phyloP scores from a whole-genome alignment of 768 basidiomycete species.

The Chiua virens region DNA sequence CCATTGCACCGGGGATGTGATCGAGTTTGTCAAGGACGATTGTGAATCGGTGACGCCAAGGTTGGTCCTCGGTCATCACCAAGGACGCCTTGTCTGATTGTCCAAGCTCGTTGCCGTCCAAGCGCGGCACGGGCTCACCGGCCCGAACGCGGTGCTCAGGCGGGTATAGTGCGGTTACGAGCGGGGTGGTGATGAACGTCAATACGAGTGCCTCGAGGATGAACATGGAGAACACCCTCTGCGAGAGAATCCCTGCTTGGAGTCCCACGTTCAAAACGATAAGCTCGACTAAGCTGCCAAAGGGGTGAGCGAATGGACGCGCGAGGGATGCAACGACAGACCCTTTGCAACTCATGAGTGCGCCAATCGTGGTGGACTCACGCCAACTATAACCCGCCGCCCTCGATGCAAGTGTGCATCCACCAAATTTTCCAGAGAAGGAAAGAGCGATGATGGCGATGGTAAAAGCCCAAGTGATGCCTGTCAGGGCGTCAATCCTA shows the following conservation, averaged over 20 bases:
- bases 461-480: constrained; percentile 86
- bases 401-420: constrained; percentile 71
- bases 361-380: constrained; percentile 82
- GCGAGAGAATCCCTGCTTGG: constrained; percentile 71
- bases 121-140: constrained; percentile 7
- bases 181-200: constrained; percentile 85
- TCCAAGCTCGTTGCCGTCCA: constrained; percentile 36
- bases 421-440: constrained; percentile 87
- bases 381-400: constrained; percentile 73
- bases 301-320: neutral
- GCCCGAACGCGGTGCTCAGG: constrained; percentile 55
- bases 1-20: constrained; percentile 87
- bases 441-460: constrained; percentile 77
- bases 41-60: constrained; percentile 63
- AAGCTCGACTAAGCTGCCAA: constrained; percentile 77
- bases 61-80: constrained; percentile 13
- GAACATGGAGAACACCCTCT: constrained; percentile 90
- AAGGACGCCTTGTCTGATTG: constrained; percentile 6
- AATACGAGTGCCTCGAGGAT: constrained; percentile 81
- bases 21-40: constrained; percentile 90
- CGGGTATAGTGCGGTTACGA: constrained; percentile 67
- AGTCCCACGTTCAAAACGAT: constrained; percentile 96
- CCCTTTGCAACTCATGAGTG: constrained; percentile 97
- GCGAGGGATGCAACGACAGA: constrained; percentile 24
- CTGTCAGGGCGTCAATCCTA: constrained; percentile 31